These are phyloP conservation scores for Ascochyta viciae-villosae DNA, from an alignment of 2,329 filamentous ascomycete genomes.

Conservation along the genomic window DNA sequence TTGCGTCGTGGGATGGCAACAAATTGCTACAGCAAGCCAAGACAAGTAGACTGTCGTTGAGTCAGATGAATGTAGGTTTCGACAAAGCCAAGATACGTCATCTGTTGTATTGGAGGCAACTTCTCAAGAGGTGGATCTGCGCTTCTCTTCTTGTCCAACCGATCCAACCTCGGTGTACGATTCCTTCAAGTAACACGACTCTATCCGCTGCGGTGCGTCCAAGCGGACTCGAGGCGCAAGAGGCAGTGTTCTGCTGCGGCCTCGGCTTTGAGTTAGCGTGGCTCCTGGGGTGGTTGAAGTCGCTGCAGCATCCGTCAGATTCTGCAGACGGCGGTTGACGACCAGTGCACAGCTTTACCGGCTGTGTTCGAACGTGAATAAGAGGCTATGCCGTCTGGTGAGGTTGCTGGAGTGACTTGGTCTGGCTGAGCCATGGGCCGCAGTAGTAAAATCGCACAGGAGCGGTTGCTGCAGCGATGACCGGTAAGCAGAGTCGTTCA, in stretches of 20 bases:
- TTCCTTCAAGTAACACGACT: background rate
- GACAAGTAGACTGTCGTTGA: background rate
- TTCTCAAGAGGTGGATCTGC: constrained; percentile 1
- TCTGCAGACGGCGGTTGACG: constrained; percentile 17
- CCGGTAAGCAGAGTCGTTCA: constrained; percentile 9
- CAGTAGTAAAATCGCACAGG: constrained; percentile 10
- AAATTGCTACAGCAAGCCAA: background rate
- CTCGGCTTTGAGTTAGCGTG: constrained; percentile 14
- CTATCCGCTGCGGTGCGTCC: background rate
- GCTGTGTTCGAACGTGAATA: constrained; percentile 19
- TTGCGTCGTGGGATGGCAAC: background rate
- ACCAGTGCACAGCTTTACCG: constrained; percentile 1
- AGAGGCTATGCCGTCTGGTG: constrained; percentile 12
- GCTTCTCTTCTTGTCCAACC: constrained; percentile 1
- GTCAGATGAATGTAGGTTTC: background rate
- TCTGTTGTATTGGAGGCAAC: constrained; percentile 24
- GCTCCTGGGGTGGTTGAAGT: constrained; percentile 16
- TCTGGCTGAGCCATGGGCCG: constrained; percentile 16
- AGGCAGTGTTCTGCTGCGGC: background rate
- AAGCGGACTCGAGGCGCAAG: background rate
- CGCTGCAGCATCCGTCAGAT: constrained; percentile 21
- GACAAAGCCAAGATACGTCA: background rate
- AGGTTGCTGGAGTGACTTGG: constrained; percentile 16
- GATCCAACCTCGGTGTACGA: background rate
- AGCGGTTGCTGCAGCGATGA: constrained; percentile 15